phyloP scores from a whole-genome alignment of 2,329 filamentous ascomycete species.

The Aspergillus phoenicis region DNA sequence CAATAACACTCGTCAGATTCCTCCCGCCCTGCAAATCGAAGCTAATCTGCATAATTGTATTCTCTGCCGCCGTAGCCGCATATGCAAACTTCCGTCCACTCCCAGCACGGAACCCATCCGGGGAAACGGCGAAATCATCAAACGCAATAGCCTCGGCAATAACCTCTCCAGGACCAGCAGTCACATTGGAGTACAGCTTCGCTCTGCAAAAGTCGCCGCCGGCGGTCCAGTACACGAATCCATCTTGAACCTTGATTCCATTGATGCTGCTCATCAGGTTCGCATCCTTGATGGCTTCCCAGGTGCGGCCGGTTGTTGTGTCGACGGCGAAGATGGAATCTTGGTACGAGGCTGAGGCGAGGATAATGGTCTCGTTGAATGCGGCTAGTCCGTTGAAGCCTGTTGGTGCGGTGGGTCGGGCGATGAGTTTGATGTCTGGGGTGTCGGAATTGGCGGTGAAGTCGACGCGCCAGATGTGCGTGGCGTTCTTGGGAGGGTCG shows the following conservation, averaged over 20 bases:
- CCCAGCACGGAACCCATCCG: neutral
- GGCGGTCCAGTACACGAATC: constrained; percentile 1
- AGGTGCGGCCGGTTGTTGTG: neutral
- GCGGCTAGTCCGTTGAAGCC: neutral
- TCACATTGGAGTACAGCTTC: neutral
- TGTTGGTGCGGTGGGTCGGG: neutral
- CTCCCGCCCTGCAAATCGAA: neutral
- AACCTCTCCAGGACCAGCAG: neutral
- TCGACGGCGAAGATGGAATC: constrained; percentile 1
- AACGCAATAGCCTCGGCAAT: neutral
- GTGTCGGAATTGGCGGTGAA: neutral
- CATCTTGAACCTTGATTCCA: neutral
- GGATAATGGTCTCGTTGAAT: neutral
- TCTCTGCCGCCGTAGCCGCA: neutral
- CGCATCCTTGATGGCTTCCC: neutral
- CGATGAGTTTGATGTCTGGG: neutral
- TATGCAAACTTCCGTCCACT: neutral
- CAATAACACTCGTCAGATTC: neutral
- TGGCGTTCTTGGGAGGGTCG: neutral
- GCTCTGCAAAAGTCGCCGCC: neutral
- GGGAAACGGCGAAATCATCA: neutral
- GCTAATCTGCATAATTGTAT: neutral
- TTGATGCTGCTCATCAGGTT: neutral
- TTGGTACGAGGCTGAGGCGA: neutral
- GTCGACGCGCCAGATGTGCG: constrained; percentile 1